Percentiles rank a stretch among this genome's conserved stretches.
phyloP scores from a whole-genome alignment of 768 basidiomycete species.

The Rossbeevera mucosa region DNA sequence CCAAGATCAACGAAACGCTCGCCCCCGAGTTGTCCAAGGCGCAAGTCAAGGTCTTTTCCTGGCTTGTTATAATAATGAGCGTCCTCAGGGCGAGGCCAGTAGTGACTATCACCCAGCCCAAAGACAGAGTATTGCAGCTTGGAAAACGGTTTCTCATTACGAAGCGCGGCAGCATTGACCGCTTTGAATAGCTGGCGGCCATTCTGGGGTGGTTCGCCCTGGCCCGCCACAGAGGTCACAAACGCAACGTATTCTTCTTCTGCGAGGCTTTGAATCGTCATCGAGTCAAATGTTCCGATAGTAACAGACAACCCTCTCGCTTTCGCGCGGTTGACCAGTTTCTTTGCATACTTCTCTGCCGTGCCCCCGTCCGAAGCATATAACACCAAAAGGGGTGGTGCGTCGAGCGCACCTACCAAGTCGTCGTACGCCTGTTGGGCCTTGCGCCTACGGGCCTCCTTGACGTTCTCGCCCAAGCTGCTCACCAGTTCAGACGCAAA shows the following conservation, averaged over 20 bases:
- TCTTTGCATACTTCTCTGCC: conserved; percentile 95
- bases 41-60: conserved; percentile 81
- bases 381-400: conserved; percentile 83
- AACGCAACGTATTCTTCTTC: conserved; percentile 77
- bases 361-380: conserved; percentile 94
- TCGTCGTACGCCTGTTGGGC: conserved; percentile 83
- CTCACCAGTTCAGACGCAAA: conserved; percentile 79
- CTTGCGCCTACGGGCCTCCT: conserved; percentile 75
- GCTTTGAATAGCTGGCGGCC: conserved; percentile 87
- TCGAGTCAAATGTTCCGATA: conserved; percentile 75
- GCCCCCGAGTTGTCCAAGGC: conserved; percentile 75
- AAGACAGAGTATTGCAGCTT: conserved; percentile 82
- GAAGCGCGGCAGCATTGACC: conserved; percentile 56
- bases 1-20: conserved; percentile 72
- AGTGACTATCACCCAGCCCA: conserved; percentile 96
- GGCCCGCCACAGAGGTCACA: conserved; percentile 90
- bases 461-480: conserved; percentile 78
- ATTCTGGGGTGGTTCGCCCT: conserved; percentile 98
- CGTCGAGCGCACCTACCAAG: conserved; percentile 78
- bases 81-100: conserved; percentile 97
- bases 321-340: conserved; percentile 76
- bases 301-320: conserved; percentile 77
- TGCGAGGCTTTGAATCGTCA: conserved; percentile 67
- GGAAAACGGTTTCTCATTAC: conserved; percentile 49
- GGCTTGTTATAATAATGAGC: conserved; percentile 99